These are phyloP conservation scores for Metrosideros polymorpha DNA, from an alignment of 441 rosid genomes.

Conservation along the genomic window DNA sequence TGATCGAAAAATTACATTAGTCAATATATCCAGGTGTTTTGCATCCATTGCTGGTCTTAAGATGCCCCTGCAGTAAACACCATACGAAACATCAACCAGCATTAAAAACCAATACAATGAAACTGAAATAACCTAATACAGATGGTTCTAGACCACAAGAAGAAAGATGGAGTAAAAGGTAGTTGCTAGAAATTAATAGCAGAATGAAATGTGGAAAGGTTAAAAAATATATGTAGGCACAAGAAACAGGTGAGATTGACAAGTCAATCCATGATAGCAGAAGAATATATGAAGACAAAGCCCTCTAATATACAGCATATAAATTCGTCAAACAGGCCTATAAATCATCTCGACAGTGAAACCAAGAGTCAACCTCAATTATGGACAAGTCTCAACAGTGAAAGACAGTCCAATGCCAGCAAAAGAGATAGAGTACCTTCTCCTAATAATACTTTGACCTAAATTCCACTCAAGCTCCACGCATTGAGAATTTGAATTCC, in stretches of 20 bases:
- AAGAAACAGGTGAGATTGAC: background rate
- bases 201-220: background rate
- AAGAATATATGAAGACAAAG: background rate
- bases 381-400: background rate
- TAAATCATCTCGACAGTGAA: background rate
- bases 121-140: background rate
- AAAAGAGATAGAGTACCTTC: slow-evolving; percentile 38
- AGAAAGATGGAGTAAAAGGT: background rate
- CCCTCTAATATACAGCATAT: background rate
- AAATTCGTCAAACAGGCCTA: background rate
- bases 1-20: slow-evolving; percentile 35
- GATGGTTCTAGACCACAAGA: background rate
- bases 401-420: background rate
- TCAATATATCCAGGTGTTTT: slow-evolving; percentile 48
- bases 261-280: background rate
- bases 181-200: background rate
- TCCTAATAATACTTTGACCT: slow-evolving; percentile 46
- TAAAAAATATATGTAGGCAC: background rate
- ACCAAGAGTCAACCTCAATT: background rate
- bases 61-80: slow-evolving; percentile 57
- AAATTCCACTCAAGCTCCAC: slow-evolving; percentile 17
- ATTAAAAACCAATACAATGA: background rate
- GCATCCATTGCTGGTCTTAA: slow-evolving; percentile 72
- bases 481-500: slow-evolving; percentile 12
- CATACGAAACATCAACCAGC: background rate